Evolutionary conservation across 352 stramenopile genomes (phyloP).

Genomic region (Globisporangium polare): DNA sequence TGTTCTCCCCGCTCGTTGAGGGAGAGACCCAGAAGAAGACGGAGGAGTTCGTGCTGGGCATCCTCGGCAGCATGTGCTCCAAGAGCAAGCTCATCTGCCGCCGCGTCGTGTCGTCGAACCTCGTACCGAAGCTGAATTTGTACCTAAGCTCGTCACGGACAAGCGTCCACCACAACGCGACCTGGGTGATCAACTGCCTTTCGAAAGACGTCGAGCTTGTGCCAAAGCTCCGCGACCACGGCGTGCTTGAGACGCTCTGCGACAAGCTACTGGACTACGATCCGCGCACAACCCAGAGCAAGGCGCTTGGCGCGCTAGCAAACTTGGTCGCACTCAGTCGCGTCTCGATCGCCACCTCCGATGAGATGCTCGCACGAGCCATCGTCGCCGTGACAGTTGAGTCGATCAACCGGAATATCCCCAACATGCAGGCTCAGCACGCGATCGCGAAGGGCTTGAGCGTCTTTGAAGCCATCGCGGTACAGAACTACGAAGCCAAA

Average conservation of each 20-base stretch:
- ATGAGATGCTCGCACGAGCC: conserved; percentile 13
- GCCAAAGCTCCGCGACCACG: conserved; percentile 50
- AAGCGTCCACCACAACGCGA: conserved; percentile 44
- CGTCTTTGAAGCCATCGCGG: conserved; percentile 48
- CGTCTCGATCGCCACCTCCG: conserved; percentile 4
- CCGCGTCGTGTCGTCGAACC: conserved; percentile 57
- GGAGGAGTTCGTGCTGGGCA: conserved; percentile 31
- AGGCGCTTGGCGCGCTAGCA: conserved; percentile 40
- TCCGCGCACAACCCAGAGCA: conserved; percentile 31
- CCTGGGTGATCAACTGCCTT: conserved; percentile 51
- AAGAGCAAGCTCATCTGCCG: conserved; percentile 44
- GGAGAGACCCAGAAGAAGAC: conserved; percentile 15
- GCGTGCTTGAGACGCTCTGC: conserved; percentile 41
- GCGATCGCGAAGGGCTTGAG: conserved; percentile 36
- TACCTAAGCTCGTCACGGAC: conserved; percentile 19
- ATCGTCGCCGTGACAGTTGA: conserved; percentile 27
- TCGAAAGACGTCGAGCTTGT: conserved; percentile 65
- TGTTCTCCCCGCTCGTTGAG: conserved; percentile 34
- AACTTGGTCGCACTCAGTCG: conserved; percentile 18
- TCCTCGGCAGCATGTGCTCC: conserved; percentile 49
- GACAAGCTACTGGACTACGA: conserved; percentile 34
- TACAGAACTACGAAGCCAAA: conserved; percentile 21
- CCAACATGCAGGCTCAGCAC: conserved; percentile 28
- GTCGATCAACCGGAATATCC: conserved; percentile 30
- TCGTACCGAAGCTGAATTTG: conserved; percentile 47